Base-by-base conservation (phyloP, 2,329 filamentous ascomycete species). In the Geosmithia flava region DNA sequence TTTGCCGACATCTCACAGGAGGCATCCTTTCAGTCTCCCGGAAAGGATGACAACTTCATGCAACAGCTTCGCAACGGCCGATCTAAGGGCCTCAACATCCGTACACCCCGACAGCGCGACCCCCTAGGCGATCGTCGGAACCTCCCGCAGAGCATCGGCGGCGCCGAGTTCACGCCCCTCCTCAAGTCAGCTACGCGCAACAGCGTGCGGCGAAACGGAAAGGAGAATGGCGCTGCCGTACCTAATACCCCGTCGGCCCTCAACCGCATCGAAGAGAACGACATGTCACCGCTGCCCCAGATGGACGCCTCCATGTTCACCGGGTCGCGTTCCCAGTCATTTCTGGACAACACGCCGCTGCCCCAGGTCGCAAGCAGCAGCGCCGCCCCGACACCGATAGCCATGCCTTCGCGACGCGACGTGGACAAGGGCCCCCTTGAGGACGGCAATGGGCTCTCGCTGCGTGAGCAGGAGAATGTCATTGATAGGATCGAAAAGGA, bases 401-500 rank as follows among this genome's bases (percentile, higher is more conserved):
- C 81, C 2, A 72, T 83, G 50, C 68, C 87, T 33, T 76, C 82
- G 6, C 76, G 83, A 49, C 75, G 76, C 51, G 74, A 74, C 47
- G 48, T 11, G 44, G 75, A 74, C 47, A 81, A 80, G 47, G 83
- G 81, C 1, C 78, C 87, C 4, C 66, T 95, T 39, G 83, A 90
- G 52, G 85, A 93, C 56, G 89, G 89, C 19, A 95, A 96, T 57
- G 84, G 94, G 60, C 75, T 96, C 56, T 95, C 93, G 1, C 67
- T 98, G 50, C 83, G 89, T 52, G 93, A 98, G 61, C 93, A 98
- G 64, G 93, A 97, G 66, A 89, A 88, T 56, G 85, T 93, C 55
- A 91, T 98, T 56, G 87, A 96, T 68, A 87, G 87, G 60, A 91
- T 98, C 57, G 89, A 96, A 61, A 98, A 98, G 70, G 93, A 97